Conservation (phyloP, 2,329 filamentous ascomycete genomes). For the Paracorniculantispora psalliotae region DNA sequence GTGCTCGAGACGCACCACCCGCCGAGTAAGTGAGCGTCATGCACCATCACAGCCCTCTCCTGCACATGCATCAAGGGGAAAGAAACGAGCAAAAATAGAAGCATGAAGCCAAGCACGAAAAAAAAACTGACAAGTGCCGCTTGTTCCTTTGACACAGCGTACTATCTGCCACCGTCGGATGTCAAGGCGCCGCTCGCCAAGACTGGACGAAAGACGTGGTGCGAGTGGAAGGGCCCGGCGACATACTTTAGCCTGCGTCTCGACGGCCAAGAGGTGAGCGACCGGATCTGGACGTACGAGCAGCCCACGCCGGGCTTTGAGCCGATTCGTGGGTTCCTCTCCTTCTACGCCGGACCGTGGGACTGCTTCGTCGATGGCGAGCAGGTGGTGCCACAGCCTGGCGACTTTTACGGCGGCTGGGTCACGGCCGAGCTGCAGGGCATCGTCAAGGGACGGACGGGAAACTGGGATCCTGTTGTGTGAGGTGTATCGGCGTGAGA, state of each 20-base stretch:
- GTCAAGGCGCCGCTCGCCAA: slow-evolving; percentile 42
- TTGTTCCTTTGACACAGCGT: slow-evolving; percentile 36
- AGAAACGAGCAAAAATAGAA: neutral
- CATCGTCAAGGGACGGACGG: slow-evolving; percentile 39
- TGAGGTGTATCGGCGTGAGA: slow-evolving; percentile 11
- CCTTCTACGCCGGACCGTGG: slow-evolving; percentile 58
- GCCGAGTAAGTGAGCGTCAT: slow-evolving; percentile 39
- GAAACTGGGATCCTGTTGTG: slow-evolving; percentile 34
- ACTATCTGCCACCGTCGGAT: slow-evolving; percentile 52
- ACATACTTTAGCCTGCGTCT: slow-evolving; percentile 48
- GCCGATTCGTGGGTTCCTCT: slow-evolving; percentile 50
- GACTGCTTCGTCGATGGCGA: slow-evolving; percentile 59
- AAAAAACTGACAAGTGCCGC: neutral
- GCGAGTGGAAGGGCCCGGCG: slow-evolving; percentile 58
- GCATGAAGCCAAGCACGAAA: neutral
- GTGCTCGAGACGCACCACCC: slow-evolving; percentile 59
- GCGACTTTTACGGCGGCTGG: slow-evolving; percentile 62
- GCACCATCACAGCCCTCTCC: neutral
- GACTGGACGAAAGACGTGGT: slow-evolving; percentile 43
- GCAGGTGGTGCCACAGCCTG: slow-evolving; percentile 52
- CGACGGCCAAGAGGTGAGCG: slow-evolving; percentile 34
- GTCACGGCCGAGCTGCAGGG: slow-evolving; percentile 56
- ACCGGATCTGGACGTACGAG: slow-evolving; percentile 57
- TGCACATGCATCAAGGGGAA: neutral
- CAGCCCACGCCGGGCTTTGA: slow-evolving; percentile 47